Conservation (phyloP, 1,284 basidiomycete genomes). For the Gomphus sp. region DNA sequence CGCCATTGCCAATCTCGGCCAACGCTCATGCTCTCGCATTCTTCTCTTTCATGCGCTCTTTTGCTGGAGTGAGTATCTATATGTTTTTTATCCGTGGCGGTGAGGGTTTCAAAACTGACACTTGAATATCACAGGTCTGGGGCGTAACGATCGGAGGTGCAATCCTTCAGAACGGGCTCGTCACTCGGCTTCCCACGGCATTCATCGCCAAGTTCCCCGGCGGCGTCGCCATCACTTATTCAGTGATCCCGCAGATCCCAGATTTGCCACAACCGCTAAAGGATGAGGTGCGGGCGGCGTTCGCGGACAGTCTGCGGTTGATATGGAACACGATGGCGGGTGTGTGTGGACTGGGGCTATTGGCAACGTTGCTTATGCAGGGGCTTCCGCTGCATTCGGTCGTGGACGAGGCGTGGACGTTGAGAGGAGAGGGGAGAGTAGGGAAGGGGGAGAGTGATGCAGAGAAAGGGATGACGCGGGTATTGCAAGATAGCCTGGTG, state of each 20-base stretch:
- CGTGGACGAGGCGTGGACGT: constrained; percentile 24
- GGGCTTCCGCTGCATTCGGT: constrained; percentile 23
- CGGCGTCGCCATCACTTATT: constrained; percentile 21
- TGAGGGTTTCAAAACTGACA: neutral
- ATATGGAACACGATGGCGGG: constrained; percentile 22
- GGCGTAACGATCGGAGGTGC: constrained; percentile 21
- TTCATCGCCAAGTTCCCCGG: constrained; percentile 16
- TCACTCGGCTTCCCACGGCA: constrained; percentile 14
- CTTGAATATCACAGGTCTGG: constrained; percentile 17
- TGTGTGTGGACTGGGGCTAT: constrained; percentile 20
- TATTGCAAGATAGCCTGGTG: too few species aligned
- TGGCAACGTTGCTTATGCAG: constrained; percentile 20
- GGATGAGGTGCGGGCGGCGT: constrained; percentile 21
- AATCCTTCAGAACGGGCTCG: constrained; percentile 23
- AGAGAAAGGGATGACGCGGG: too few species aligned
- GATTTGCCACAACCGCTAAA: constrained; percentile 15
- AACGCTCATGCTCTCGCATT: constrained; percentile 24
- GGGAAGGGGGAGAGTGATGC: neutral
- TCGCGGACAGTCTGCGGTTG: constrained; percentile 20
- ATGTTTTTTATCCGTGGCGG: neutral
- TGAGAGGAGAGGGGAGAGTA: neutral
- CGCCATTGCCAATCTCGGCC: constrained; percentile 22
- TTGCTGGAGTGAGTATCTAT: constrained; percentile 14
- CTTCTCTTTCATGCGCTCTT: constrained; percentile 23
- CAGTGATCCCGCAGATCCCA: constrained; percentile 20